Conservation (phyloP, 2,329 filamentous ascomycete species). For the Stachybotrys chartarum region DNA sequence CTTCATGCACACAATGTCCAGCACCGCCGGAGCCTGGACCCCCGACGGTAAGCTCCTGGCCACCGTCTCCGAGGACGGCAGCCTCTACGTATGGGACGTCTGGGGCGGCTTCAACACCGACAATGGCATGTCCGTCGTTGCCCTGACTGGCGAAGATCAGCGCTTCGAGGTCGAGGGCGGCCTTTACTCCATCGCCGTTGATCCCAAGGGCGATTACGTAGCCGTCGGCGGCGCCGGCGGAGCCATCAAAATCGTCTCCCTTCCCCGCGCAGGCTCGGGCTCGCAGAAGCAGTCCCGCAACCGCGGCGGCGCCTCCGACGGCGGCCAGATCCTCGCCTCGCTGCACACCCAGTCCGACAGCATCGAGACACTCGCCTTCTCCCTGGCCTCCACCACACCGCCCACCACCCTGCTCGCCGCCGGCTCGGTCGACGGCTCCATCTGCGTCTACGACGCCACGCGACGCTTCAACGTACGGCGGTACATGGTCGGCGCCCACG, state of each 20-base stretch:
- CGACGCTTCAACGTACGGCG: conserved; percentile 82
- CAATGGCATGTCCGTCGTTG: conserved; percentile 61
- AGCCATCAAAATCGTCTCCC: conserved; percentile 73
- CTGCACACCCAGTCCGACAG: conserved; percentile 70
- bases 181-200: conserved; percentile 78
- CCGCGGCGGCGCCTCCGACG: conserved; percentile 28
- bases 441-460: conserved; percentile 80
- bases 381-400: conserved; percentile 26
- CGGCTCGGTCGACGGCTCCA: conserved; percentile 66
- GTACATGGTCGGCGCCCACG: conserved; percentile 75
- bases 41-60: conserved; percentile 79
- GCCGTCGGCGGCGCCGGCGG: conserved; percentile 86
- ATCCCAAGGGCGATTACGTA: conserved; percentile 70
- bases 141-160: conserved; percentile 73
- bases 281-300: conserved; percentile 13
- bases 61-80: conserved; percentile 83
- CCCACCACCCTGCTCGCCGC: conserved; percentile 53
- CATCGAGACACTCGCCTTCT: conserved; percentile 70
- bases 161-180: conserved; percentile 89
- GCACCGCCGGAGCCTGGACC: conserved; percentile 87
- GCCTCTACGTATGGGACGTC: conserved; percentile 87
- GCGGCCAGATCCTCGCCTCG: conserved; percentile 66
- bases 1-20: conserved; percentile 80
- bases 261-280: conserved; percentile 52
- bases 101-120: conserved; percentile 66